Percentiles rank a stretch among this genome's conserved stretches.
Conservation (phyloP, 768 basidiomycete species). For the Leccinum obscurum region DNA sequence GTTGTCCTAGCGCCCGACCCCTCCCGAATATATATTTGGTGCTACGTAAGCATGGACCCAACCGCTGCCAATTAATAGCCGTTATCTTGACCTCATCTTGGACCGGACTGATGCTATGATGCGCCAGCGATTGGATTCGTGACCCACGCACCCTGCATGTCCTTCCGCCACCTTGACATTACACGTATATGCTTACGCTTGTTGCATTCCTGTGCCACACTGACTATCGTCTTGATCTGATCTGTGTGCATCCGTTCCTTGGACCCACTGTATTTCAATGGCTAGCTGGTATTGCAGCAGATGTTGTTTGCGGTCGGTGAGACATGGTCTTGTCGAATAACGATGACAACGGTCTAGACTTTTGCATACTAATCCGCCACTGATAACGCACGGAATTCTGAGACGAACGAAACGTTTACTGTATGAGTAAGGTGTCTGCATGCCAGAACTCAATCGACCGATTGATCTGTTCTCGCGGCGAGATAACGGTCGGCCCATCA, state of each 20-base stretch:
- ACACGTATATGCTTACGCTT: not conserved
- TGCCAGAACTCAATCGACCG: slow-evolving; percentile 7
- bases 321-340: slow-evolving; percentile 1
- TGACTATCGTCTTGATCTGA: slow-evolving; percentile 1
- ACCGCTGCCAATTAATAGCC: slow-evolving; percentile 11
- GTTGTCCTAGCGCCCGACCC: not conserved
- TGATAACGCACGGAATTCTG: not conserved
- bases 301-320: slow-evolving; percentile 10
- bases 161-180: slow-evolving; percentile 18
- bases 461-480: not conserved
- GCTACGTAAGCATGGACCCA: slow-evolving; percentile 4
- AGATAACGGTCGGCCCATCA: not conserved
- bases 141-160: slow-evolving; percentile 10
- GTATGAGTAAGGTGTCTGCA: not conserved
- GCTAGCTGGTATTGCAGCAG: not conserved
- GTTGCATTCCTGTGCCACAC: slow-evolving; percentile 11
- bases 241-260: slow-evolving; percentile 5
- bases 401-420: not conserved
- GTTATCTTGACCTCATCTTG: slow-evolving; percentile 17
- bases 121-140: not conserved
- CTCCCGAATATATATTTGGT: not conserved
- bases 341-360: not conserved
- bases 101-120: not conserved
- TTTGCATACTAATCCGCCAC: not conserved
- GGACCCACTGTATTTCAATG: slow-evolving; percentile 17